Percentiles rank a stretch among this genome's conserved stretches.
Conservation (phyloP, 805 yeast genomes). For the Candida loeiensis region DNA sequence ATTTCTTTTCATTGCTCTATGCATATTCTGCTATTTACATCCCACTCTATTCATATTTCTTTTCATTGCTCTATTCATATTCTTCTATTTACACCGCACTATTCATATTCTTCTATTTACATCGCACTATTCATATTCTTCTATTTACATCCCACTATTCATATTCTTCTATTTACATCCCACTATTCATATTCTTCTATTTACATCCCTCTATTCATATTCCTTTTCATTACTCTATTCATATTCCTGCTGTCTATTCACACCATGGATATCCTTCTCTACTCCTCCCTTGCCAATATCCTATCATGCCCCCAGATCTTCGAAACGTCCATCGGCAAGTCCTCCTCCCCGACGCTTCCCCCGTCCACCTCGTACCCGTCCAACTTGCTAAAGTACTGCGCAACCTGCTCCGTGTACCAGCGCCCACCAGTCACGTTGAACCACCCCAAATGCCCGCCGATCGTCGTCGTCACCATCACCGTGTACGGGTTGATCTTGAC, state of each 20-base stretch:
- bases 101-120: background rate
- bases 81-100: too few species aligned
- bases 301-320: conserved; percentile 36
- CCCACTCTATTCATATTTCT: background rate
- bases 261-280: too few species aligned
- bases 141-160: background rate
- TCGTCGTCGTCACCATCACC: conserved; percentile 51
- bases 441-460: conserved; percentile 73
- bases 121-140: background rate
- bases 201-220: background rate
- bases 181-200: background rate
- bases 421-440: conserved; percentile 29
- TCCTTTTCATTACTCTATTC: too few species aligned
- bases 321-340: conserved; percentile 28
- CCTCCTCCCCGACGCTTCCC: conserved; percentile 11
- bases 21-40: background rate
- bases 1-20: too few species aligned
- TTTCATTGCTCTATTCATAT: too few species aligned
- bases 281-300: conserved; percentile 12
- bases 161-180: background rate
- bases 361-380: conserved; percentile 20
- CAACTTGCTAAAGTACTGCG: conserved; percentile 32
- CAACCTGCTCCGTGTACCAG: conserved; percentile 40
- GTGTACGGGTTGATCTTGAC: conserved; percentile 55
- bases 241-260: background rate